Conservation (phyloP, 2,329 filamentous ascomycete species). For the Leptodontidium sp. region DNA sequence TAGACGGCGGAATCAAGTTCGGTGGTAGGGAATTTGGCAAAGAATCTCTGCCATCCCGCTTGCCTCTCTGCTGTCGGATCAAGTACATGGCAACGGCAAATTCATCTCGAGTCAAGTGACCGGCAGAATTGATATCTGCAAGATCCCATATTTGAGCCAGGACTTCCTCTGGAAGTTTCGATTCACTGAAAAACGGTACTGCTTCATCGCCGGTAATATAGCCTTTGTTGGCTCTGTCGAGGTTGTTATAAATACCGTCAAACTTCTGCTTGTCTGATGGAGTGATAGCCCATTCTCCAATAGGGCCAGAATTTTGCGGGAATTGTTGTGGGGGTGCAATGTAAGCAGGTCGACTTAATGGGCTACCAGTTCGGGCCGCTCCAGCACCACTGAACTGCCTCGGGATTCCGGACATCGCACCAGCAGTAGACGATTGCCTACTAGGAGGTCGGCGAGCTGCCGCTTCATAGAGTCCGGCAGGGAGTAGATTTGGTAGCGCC, state of each 20-base stretch:
- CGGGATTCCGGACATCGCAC: constrained; percentile 72
- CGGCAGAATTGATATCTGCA: constrained; percentile 90
- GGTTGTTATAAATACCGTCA: constrained; percentile 82
- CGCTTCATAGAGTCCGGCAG: constrained; percentile 88
- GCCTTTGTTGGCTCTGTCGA: constrained; percentile 83
- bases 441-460: constrained; percentile 73
- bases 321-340: constrained; percentile 49
- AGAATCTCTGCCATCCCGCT: constrained; percentile 64
- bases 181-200: constrained; percentile 92
- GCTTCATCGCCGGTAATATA: constrained; percentile 94
- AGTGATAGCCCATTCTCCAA: constrained; percentile 82
- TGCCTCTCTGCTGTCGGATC: constrained; percentile 86
- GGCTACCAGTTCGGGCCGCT: constrained; percentile 66
- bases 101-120: constrained; percentile 84
- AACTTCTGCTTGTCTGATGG: constrained; percentile 87
- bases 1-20: constrained; percentile 84
- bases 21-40: constrained; percentile 81
- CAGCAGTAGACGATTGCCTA: constrained; percentile 48
- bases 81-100: constrained; percentile 98
- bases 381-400: constrained; percentile 79
- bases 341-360: constrained; percentile 60
- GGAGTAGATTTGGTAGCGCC: constrained; percentile 80
- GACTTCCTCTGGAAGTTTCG: constrained; percentile 85
- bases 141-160: constrained; percentile 98
- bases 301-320: constrained; percentile 48